Base-by-base conservation (phyloP, 768 basidiomycete species). In the Cystobasidium tubakii region DNA sequence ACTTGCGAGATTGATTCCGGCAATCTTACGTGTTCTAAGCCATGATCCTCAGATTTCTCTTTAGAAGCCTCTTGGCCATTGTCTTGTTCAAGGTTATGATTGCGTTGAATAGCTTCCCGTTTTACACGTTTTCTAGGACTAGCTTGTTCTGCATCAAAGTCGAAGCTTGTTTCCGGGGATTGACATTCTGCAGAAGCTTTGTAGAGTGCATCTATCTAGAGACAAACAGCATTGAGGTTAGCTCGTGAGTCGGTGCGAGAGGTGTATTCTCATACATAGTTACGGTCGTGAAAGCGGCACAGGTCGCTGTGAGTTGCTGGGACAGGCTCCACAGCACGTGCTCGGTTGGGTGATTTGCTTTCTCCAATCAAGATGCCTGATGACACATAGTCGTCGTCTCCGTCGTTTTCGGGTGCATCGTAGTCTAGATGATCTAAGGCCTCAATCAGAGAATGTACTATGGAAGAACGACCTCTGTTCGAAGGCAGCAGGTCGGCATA, bases 251-350 rank as follows among this genome's bases (percentile, higher is more conserved):
- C 46, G n/a, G 42, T n/a, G n/a, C 53, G 7, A n/a, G n/a, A 55
- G n/a, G 27, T 9, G n/a, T n/a, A n/a, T 55, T 86, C 4, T 92
- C 83, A 79, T 88, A 93, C 39, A 53, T 46, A 46, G 43, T 86
- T 86, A n/a, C 82, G 81, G 23, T 86, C 87, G 78, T 93, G 92
- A 77, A 90, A 93, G 21, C 82, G 81, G 15, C 83, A 77, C 3
- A 95, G 85, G 12, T 89, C 87, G 42, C 84, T 84, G 73, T 80
- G 80, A 0, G 83, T 85, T 0, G 90, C 90, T 29, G 81, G 83
- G 4, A 79, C 76, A 0, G 89, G 88, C 2, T 84, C 84, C 2
- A 89, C 78, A 1, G 88, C 66, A 3, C n/a, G 1, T 1, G 4
- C 36, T 27, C 39, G 23, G 27, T 29, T 60, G 12, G 57, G 6